Evolutionary conservation across 2,329 filamentous ascomycete genomes (phyloP), one percentile per base, ranked within the genome.

Genomic region (Colletotrichum sp.): DNA sequence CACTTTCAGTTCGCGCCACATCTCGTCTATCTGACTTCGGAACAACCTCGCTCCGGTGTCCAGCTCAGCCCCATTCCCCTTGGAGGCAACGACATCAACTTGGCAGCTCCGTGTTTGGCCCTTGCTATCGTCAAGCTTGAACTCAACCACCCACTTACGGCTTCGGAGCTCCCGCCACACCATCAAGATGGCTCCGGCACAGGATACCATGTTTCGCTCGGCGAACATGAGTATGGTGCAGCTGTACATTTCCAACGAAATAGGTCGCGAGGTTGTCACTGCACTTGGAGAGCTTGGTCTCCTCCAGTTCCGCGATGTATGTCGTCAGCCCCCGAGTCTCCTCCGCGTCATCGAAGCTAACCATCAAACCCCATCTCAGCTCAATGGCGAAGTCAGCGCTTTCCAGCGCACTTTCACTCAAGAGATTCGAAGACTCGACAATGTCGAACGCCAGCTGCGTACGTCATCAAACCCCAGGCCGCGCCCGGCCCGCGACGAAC

Each of bases 151-250:
- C 67, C 63, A 68, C 28, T 60, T 59, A 72, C 74, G 63, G 77
- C 73, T 59, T 71, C 64, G 79, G 79, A 78, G 78, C 78, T 74
- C 43, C 75, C 71, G 67, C 59, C 78, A 77, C 75, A 28, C 43
- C 72, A 79, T 78, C 83, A 86, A 79, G 79, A 94, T 94, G 92
- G 92, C 91, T 86, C 89, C 90, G 80, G 87, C 89, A 85, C 88
- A 95, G 88, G 96, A 99, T 89, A 98, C 96, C 87, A 95, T 98
- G 90, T 99, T 99, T 93, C 96, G 98, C 92, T 99, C 97, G 85
- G 95, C 96, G 95, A 95, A 98, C 87, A 99, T 99, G 97, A 98
- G 96, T 91, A 94, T 99, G 94, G 98, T 98, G 83, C 97, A 99
- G 93, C 94, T 99, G 83, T 99, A 99, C 88, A 98, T 99, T 83